phyloP scores from a whole-genome alignment of 768 basidiomycete genomes.

The Trametes meyenii region DNA sequence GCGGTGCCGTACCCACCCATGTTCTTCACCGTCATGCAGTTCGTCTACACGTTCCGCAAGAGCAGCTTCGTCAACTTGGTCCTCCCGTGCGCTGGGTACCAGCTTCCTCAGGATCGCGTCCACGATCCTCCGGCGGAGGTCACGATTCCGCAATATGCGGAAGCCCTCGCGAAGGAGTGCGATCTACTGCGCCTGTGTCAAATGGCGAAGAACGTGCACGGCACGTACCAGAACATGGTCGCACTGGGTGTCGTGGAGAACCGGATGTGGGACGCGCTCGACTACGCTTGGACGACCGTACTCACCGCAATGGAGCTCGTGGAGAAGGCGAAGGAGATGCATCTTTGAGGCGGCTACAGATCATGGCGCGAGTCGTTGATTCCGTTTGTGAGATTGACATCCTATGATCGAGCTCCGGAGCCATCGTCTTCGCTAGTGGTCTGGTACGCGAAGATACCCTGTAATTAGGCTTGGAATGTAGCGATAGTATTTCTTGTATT shows the following conservation, averaged over 20 bases:
- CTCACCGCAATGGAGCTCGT: conserved; percentile 38
- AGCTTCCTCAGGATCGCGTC: background rate
- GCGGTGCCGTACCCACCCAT: conserved; percentile 58
- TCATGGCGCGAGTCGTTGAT: background rate
- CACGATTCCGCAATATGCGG: conserved; percentile 2
- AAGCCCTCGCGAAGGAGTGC: background rate
- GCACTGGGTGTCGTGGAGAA: conserved; percentile 50
- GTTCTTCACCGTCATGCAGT: conserved; percentile 57
- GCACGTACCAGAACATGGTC: conserved; percentile 37
- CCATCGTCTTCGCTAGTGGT: background rate
- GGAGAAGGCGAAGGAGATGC: background rate
- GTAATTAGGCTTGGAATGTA: conserved; percentile 1
- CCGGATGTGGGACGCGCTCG: conserved; percentile 44
- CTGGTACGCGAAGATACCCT: background rate
- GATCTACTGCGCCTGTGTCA: background rate
- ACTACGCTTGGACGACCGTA: conserved; percentile 48
- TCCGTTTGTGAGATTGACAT: background rate
- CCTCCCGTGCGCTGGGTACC: background rate
- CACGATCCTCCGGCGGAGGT: background rate
- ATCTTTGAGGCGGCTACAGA: background rate
- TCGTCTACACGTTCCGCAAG: conserved; percentile 53
- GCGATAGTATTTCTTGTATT: conserved; percentile 6
- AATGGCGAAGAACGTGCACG: conserved; percentile 17
- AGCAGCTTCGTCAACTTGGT: conserved; percentile 9
- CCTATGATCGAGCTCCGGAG: background rate